A percentile compares a stretch with the other conserved stretches of the same genome.
phyloP scores from a whole-genome alignment of 2,329 filamentous ascomycete species.

The Dryadomyces quercus-mongolicae region DNA sequence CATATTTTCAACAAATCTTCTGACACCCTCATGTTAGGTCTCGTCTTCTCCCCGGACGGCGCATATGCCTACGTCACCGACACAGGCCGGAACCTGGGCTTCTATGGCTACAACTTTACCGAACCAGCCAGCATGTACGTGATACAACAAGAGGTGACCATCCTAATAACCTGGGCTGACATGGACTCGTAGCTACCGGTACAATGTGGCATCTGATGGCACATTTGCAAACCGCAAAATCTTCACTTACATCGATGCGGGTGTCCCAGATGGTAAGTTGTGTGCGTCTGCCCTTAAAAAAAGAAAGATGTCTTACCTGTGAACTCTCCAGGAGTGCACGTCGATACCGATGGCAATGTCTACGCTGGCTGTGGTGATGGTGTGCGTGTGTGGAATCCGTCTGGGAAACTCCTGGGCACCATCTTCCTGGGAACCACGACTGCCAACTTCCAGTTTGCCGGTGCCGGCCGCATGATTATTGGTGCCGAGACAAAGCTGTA shows the following conservation, averaged over 20 bases:
- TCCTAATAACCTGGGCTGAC: neutral
- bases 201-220: constrained; percentile 30
- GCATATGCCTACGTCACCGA: constrained; percentile 42
- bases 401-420: constrained; percentile 40
- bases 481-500: constrained; percentile 27
- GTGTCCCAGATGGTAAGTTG: constrained; percentile 43
- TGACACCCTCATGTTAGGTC: constrained; percentile 20
- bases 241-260: constrained; percentile 42
- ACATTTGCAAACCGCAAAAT: constrained; percentile 34
- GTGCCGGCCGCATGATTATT: constrained; percentile 27
- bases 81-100: constrained; percentile 29
- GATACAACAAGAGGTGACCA: neutral
- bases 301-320: neutral
- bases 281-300: constrained; percentile 8
- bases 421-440: constrained; percentile 35
- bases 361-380: constrained; percentile 40
- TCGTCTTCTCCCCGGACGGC: constrained; percentile 44
- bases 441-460: constrained; percentile 38
- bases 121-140: constrained; percentile 35
- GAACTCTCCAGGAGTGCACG: constrained; percentile 34
- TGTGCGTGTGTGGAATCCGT: constrained; percentile 35
- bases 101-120: constrained; percentile 28
- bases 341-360: constrained; percentile 41
- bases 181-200: constrained; percentile 28
- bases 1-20: neutral